Conservation (phyloP, 768 basidiomycete species). For the Mycena polygramma region DNA sequence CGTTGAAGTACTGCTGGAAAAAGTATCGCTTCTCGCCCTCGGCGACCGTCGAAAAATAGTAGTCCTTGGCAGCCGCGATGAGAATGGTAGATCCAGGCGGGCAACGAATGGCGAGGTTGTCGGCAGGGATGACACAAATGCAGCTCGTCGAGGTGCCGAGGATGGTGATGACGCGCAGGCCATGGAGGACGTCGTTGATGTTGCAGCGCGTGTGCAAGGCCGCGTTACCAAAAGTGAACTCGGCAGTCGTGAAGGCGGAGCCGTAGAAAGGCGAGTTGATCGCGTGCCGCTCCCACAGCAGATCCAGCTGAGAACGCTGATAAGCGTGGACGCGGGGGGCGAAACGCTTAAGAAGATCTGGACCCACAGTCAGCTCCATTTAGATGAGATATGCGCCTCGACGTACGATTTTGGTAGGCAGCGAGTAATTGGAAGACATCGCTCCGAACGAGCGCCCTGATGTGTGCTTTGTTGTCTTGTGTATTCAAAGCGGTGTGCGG, state of each 20-base stretch:
- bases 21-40: neutral
- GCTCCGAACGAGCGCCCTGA: no score
- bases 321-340: neutral
- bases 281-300: neutral
- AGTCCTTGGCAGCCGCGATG: neutral
- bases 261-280: neutral
- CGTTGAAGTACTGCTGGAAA: conserved; percentile 5
- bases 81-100: neutral
- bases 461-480: no score
- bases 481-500: no score
- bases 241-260: neutral
- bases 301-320: neutral
- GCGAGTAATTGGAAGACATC: no score
- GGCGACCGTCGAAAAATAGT: neutral
- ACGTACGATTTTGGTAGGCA: no score
- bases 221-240: conserved; percentile 1
- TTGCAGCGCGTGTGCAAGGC: no score
- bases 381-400: no score
- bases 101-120: neutral
- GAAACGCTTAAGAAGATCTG: neutral
- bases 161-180: neutral
- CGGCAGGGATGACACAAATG: neutral
- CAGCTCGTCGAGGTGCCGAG: neutral
- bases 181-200: neutral
- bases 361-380: no score